Evolutionary conservation across 495 filamentous ascomycete genomes (phyloP).

Genomic region (Aspergillus asperescens): DNA sequence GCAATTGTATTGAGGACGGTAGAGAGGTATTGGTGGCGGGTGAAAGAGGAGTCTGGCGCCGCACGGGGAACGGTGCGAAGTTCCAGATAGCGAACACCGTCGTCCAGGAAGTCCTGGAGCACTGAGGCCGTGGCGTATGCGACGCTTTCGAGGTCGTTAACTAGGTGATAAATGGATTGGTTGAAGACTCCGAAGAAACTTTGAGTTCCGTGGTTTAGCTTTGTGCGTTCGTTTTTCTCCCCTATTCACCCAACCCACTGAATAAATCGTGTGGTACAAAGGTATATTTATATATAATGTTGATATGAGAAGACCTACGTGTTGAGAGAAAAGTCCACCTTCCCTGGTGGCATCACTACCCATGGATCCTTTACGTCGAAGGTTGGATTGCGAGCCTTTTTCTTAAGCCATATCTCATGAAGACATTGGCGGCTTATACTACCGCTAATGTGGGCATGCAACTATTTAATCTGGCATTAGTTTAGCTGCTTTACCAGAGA

Average conservation of each 20-base stretch:
- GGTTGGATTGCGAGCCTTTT: conserved; percentile 45
- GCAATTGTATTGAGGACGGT: conserved; percentile 57
- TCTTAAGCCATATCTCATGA: conserved; percentile 66
- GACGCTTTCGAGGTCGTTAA: conserved; percentile 54
- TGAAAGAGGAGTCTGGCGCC: conserved; percentile 46
- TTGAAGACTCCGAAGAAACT: conserved; percentile 78
- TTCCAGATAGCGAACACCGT: conserved; percentile 76
- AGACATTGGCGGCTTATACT: conserved; percentile 72
- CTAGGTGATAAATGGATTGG: conserved; percentile 69
- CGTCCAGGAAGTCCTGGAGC: conserved; percentile 61
- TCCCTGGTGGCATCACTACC: conserved; percentile 59
- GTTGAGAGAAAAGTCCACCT: conserved; percentile 64
- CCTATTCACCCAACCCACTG: background rate
- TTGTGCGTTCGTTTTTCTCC: background rate
- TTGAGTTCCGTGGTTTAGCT: no score
- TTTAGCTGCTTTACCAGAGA: background rate
- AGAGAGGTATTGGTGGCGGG: conserved; percentile 59
- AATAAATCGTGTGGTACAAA: background rate
- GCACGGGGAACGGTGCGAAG: conserved; percentile 74
- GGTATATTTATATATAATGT: background rate
- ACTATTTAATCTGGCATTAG: conserved; percentile 36
- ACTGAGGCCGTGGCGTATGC: conserved; percentile 61
- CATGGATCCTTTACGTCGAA: conserved; percentile 61
- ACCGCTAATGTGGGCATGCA: conserved; percentile 80
- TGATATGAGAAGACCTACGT: conserved; percentile 46